Evolutionary conservation across 1,139 yeast species (phyloP), one percentile per base, ranked within the genome.

Genomic region (Hyphopichia burtonii): DNA sequence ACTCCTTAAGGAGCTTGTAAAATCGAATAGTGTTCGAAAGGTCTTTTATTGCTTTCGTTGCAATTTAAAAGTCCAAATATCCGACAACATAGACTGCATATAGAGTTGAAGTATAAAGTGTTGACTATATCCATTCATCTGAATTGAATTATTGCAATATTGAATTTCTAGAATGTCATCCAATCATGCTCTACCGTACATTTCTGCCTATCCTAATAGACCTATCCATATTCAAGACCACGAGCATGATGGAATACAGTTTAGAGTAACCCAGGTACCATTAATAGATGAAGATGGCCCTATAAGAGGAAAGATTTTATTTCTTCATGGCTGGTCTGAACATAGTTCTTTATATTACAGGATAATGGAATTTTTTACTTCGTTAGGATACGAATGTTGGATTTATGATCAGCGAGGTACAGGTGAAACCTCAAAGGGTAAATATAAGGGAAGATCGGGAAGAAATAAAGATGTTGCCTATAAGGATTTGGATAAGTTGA

Each of bases 311-410:
- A 49, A 44, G 36, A 36, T 57, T 3, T 34, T 58, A 9, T 42
- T 58, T 8, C 37, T 56, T 5, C 63, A 58, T 43, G 63, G 63
- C 3, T 58, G 60, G 60, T 49, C 59, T 36, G 63, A 58, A 40
- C 59, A 56, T 36, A 19, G 51, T 3, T 19, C 36, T 2, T 53
- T 58, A 58, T 58, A 58, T 39, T 43, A 44, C 23, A 39, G 55
- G 15, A 37, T 52, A 15, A 56, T 56, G 55, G 58, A 55, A 30
- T 47, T 36, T 27, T 37, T 58, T 15, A 45, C 58, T n/a, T 35
- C 41, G 4, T 25, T 47, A 7, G 63, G 63, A 1, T 58, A 50
- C 36, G 56, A 55, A 35, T 49, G 52, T 30, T 44, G 53, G 23
- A 49, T 51, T 6, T 58, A 46, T 44, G 63, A 58, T 42, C 59